Evolutionary conservation across 1,284 basidiomycete genomes (phyloP).

Genomic region (Heterobasidion parviporum): DNA sequence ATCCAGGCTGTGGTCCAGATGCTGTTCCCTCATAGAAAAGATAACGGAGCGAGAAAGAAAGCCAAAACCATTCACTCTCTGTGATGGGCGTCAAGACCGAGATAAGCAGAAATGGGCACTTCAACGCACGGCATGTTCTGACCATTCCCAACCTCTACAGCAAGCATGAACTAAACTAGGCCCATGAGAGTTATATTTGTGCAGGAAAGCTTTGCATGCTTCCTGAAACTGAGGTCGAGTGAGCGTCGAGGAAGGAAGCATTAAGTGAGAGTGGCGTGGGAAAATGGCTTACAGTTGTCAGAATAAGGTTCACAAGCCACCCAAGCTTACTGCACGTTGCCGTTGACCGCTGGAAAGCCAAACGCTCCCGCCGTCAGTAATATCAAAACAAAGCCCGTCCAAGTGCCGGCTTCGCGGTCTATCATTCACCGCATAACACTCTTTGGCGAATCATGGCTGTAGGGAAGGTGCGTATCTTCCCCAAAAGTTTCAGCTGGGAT

Average conservation of each 20-base stretch:
- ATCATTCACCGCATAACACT: slow-evolving; percentile 30
- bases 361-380: slow-evolving; percentile 17
- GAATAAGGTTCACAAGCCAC: slow-evolving; percentile 36
- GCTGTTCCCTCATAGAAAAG: slow-evolving; percentile 7
- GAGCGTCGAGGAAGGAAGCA: slow-evolving; percentile 28
- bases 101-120: slow-evolving; percentile 11
- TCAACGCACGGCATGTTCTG: slow-evolving; percentile 38
- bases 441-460: slow-evolving; percentile 71
- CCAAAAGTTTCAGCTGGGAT: neutral
- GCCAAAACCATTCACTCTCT: slow-evolving; percentile 33
- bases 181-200: slow-evolving; percentile 16
- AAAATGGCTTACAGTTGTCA: slow-evolving; percentile 34
- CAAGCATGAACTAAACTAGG: slow-evolving; percentile 4
- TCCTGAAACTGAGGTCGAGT: slow-evolving; percentile 54
- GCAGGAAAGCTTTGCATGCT: slow-evolving; percentile 49
- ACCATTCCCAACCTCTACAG: slow-evolving; percentile 45
- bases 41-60: slow-evolving; percentile 36
- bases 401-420: slow-evolving; percentile 41
- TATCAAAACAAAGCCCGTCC: slow-evolving; percentile 42
- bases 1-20: neutral
- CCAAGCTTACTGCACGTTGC: slow-evolving; percentile 14
- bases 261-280: slow-evolving; percentile 36
- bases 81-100: slow-evolving; percentile 6
- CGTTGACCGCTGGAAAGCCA: slow-evolving; percentile 9
- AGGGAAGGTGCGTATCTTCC: slow-evolving; percentile 63